These are phyloP conservation scores for Coemansia umbellata DNA, from an alignment of 192 early-diverging fungal species.

Conservation along the genomic window DNA sequence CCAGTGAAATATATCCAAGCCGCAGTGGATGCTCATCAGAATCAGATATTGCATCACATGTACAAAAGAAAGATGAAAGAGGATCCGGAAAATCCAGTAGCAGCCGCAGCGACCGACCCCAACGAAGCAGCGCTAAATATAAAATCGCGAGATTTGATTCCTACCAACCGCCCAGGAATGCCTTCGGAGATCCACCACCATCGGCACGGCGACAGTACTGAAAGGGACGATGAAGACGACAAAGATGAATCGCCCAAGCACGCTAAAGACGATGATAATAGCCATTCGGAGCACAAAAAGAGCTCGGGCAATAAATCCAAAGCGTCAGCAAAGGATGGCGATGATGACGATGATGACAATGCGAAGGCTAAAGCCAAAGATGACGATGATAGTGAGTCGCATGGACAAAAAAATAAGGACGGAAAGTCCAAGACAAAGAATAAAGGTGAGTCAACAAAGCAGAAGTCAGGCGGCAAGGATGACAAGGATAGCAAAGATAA, in stretches of 20 bases:
- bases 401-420: neutral
- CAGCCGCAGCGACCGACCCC: constrained; percentile 44
- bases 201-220: constrained; percentile 5
- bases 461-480: constrained; percentile 6
- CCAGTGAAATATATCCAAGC: neutral
- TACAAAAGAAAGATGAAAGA: constrained; percentile 21
- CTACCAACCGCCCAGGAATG: constrained; percentile 27
- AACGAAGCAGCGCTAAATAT: constrained; percentile 48
- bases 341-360: neutral
- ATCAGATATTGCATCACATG: neutral
- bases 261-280: constrained; percentile 8
- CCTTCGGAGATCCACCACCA: constrained; percentile 17
- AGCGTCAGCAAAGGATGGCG: constrained; percentile 5
- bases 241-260: neutral
- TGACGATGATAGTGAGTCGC: neutral
- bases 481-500: constrained; percentile 7
- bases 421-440: constrained; percentile 11
- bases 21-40: neutral
- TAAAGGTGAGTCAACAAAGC: constrained; percentile 2
- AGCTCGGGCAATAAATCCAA: neutral
- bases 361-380: neutral
- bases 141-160: constrained; percentile 36
- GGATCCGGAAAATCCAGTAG: constrained; percentile 45
- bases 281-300: constrained; percentile 1
- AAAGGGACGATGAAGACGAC: constrained; percentile 7